Conservation (phyloP, 371 early-diverging fungal genomes). For the Capillidium rhysosporum region DNA sequence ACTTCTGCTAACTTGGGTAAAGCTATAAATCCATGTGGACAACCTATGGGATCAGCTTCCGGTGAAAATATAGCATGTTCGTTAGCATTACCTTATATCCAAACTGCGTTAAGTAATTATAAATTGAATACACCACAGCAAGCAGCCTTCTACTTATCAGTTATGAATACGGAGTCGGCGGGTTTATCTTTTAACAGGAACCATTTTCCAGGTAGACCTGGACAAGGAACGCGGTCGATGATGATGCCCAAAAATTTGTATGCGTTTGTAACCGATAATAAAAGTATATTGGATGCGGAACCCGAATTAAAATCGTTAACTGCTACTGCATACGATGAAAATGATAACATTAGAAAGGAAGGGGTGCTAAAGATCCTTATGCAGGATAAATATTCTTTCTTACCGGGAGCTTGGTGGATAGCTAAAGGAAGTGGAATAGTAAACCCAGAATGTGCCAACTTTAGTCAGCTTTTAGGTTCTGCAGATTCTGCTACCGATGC, state of each 20-base stretch:
- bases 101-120: not conserved
- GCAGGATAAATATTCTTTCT: not conserved
- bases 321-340: not conserved
- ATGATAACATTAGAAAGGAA: not conserved
- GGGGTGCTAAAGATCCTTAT: not conserved
- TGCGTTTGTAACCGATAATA: not conserved
- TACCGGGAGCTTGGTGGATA: constrained; percentile 1
- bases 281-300: not conserved
- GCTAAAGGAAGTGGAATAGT: not conserved
- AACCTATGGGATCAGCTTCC: not conserved
- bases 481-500: too few species aligned
- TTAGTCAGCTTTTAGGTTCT: too few species aligned
- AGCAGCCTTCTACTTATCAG: not conserved
- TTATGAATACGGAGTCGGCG: not conserved
- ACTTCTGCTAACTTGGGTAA: not conserved
- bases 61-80: not conserved
- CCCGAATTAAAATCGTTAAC: not conserved
- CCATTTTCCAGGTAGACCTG: not conserved
- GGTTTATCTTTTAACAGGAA: not conserved
- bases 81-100: not conserved
- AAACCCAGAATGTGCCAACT: too few species aligned
- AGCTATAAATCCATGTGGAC: not conserved
- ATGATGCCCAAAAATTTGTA: not conserved
- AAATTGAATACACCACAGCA: not conserved
- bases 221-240: not conserved